Base-by-base conservation (phyloP, 192 early-diverging fungal genomes). In the Coemansia sp. region DNA sequence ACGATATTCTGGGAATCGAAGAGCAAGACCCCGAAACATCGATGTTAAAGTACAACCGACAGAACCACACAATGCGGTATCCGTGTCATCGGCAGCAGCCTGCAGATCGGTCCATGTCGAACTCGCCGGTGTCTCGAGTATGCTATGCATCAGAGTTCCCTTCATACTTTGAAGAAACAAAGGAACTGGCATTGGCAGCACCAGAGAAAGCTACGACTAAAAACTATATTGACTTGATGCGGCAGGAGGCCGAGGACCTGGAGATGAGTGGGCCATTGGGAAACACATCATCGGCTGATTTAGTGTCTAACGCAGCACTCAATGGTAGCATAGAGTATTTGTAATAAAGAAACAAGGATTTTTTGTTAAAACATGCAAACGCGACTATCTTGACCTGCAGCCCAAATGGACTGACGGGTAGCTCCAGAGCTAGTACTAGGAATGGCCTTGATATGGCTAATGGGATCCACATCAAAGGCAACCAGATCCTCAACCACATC, bases 391-490 rank as follows among this genome's bases (percentile, higher is more conserved):
- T 59, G 65, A 6, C 63, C 73, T 4, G 66, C 30, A 3, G 73
- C 73, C 73, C 73, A 76, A 31, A 76, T 39, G 41, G 53, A 61
- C 44, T 69, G 67, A 19, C 67, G 66, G 8, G 39, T 47, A 21
- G 62, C 37, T n/a, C 28, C 52, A 8, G 46, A 14, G 11, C 21
- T 19, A 0, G 45, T 14, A 5, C 62, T 55, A 0, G 59, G 62
- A 0, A 42, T 43, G 0, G 50, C 55, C 14, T 67, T 49, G 62
- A 76, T 54, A 51, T 68, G 73, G 52, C 51, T 65, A 19, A 76
- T 63, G 1, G 73, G 73, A 35, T 76, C 62, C 15, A 76, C 63
- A 37, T 76, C 73, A 57, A 70, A 76, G 20, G 61, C 73, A 5
- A 70, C 67, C 2, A 76, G 55, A 30, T 76, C 73, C 43, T 76